A percentile compares a stretch with the other conserved stretches of the same genome.
Evolutionary conservation across 768 basidiomycete genomes (phyloP).

Genomic region (Boletellus ananas): DNA sequence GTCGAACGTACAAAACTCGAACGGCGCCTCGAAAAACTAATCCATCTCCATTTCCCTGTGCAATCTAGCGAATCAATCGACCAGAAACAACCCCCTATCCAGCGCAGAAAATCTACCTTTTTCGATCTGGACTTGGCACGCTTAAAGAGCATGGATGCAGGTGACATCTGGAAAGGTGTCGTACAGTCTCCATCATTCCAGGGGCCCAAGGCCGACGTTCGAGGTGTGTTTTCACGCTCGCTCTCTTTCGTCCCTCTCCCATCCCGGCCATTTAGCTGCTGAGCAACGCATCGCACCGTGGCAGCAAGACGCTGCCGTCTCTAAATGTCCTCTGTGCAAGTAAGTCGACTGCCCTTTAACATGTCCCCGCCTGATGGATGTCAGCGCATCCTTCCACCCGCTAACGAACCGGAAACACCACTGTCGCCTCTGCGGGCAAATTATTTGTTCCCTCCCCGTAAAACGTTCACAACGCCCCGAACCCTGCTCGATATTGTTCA

Average conservation of each 20-base stretch:
- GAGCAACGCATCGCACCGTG: conserved; percentile 95
- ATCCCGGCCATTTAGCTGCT: conserved; percentile 42
- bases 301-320: conserved; percentile 77
- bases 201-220: conserved; percentile 55
- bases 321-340: conserved; percentile 84
- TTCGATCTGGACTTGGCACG: conserved; percentile 64
- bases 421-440: conserved; percentile 88
- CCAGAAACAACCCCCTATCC: conserved; percentile 2
- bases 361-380: conserved; percentile 6
- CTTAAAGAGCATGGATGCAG: conserved; percentile 59
- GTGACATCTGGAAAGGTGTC: conserved; percentile 69
- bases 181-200: conserved; percentile 40
- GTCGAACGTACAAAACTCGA: conserved; percentile 83
- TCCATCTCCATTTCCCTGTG: conserved; percentile 62
- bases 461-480: conserved; percentile 64
- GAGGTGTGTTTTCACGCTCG: conserved; percentile 46
- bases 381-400: conserved; percentile 73
- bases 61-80: conserved; percentile 13
- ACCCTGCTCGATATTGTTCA: conserved; percentile 76
- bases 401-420: conserved; percentile 95
- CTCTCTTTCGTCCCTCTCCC: conserved; percentile 3
- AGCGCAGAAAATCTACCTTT: conserved; percentile 57
- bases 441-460: conserved; percentile 85
- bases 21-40: conserved; percentile 84
- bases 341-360: conserved; percentile 33